Conservation (phyloP, 2,329 filamentous ascomycete genomes). For the Fusarium pilosicola region DNA sequence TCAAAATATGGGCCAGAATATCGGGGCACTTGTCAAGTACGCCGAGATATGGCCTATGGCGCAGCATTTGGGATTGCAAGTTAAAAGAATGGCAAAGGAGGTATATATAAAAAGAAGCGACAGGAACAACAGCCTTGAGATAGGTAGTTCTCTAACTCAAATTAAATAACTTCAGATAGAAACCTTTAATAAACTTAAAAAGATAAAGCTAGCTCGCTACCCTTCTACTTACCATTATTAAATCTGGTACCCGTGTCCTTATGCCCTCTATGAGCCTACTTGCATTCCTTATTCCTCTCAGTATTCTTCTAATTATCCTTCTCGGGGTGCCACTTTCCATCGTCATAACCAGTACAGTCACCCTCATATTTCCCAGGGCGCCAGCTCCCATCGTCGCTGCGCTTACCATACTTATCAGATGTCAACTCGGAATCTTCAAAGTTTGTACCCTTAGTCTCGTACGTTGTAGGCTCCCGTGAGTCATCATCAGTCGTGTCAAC, state of each 20-base stretch:
- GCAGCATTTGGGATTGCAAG: not conserved
- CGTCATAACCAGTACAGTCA: not conserved
- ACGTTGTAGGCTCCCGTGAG: not conserved
- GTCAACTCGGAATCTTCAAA: not conserved
- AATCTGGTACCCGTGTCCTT: not conserved
- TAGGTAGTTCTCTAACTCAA: too few relatives aligned
- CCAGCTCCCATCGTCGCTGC: not conserved
- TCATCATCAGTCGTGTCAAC: not conserved
- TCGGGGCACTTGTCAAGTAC: not conserved
- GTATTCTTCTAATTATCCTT: not conserved
- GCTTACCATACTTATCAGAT: not conserved
- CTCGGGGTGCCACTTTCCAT: not conserved
- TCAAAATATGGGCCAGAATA: not conserved
- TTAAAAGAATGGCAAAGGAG: constrained; percentile 1
- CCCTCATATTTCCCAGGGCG: not conserved
- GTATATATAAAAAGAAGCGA: not conserved
- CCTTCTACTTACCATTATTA: not conserved
- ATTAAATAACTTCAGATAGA: not conserved
- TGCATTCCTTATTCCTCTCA: not conserved
- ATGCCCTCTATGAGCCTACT: not conserved
- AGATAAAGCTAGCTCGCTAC: not conserved
- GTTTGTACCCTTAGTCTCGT: not conserved
- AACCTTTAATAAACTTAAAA: fast-evolving
- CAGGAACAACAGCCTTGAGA: not conserved
- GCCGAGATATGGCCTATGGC: constrained; percentile 4